Percentiles rank a stretch among this genome's conserved stretches.
These are phyloP conservation scores for Madurella mycetomatis DNA, from an alignment of 2,329 filamentous ascomycete species.

Conservation along the genomic window DNA sequence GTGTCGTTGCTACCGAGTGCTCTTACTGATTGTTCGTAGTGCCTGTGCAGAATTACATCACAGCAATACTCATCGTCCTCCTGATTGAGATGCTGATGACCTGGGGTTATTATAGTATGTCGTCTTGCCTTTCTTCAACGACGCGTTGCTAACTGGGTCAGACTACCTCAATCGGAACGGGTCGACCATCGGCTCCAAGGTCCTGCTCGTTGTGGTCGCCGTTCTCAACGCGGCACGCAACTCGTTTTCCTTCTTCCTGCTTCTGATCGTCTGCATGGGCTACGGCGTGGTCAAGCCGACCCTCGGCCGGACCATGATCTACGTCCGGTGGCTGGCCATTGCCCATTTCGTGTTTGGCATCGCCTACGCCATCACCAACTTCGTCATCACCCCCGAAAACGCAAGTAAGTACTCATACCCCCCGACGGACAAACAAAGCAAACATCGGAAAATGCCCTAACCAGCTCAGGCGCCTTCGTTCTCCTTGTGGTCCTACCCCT, in stretches of 20 bases:
- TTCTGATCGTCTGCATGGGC: slow-evolving; percentile 98
- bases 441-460: slow-evolving; percentile 18
- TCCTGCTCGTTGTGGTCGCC: slow-evolving; percentile 84
- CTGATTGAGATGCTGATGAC: slow-evolving; percentile 97
- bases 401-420: slow-evolving; percentile 49
- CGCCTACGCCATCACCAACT: slow-evolving; percentile 84
- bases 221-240: slow-evolving; percentile 90
- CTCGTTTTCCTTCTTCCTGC: slow-evolving; percentile 96
- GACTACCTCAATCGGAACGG: slow-evolving; percentile 93
- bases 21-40: slow-evolving; percentile 48
- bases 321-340: slow-evolving; percentile 83
- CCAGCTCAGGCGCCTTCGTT: slow-evolving; percentile 66
- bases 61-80: slow-evolving; percentile 89
- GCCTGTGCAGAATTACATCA: slow-evolving; percentile 98
- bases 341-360: slow-evolving; percentile 94
- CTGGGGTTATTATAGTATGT: slow-evolving; percentile 88
- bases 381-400: slow-evolving; percentile 83
- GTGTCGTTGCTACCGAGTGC: no score
- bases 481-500: slow-evolving; percentile 90
- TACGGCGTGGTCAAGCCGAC: slow-evolving; percentile 96
- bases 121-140: not conserved
- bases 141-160: slow-evolving; percentile 30
- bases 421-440: not conserved
- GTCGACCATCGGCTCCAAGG: slow-evolving; percentile 75
- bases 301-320: slow-evolving; percentile 89